Conservation (phyloP, 768 basidiomycete species). For the Suillus subalutaceus region DNA sequence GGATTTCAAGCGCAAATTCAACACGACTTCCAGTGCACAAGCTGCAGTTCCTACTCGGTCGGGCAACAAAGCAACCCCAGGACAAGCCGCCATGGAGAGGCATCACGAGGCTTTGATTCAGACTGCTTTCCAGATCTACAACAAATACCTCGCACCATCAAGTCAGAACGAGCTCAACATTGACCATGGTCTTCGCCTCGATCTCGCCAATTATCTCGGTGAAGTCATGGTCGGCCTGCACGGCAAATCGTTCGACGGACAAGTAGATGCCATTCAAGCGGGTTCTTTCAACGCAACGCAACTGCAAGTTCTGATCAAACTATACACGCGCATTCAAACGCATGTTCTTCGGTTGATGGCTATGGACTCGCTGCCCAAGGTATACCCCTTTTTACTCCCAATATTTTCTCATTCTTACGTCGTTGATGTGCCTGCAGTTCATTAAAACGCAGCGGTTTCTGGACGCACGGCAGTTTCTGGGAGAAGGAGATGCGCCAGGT, state of each 20-base stretch:
- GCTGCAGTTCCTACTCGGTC: slow-evolving; percentile 49
- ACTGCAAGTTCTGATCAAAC: slow-evolving; percentile 86
- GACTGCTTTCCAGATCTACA: slow-evolving; percentile 92
- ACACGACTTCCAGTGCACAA: slow-evolving; percentile 90
- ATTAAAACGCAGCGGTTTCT: slow-evolving; percentile 85
- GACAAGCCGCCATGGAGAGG: slow-evolving; percentile 91
- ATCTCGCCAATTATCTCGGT: slow-evolving; percentile 90
- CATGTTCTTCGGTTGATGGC: slow-evolving; percentile 99
- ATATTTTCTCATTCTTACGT: slow-evolving; percentile 16
- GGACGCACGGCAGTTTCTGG: slow-evolving; percentile 76
- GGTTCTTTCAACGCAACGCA: slow-evolving; percentile 92
- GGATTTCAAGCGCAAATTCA: slow-evolving; percentile 96
- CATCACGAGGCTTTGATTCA: slow-evolving; percentile 96
- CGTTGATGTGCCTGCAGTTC: slow-evolving; percentile 52
- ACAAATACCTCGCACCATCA: slow-evolving; percentile 93
- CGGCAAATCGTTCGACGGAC: slow-evolving; percentile 78
- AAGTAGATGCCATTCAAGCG: slow-evolving; percentile 81
- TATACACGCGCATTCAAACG: slow-evolving; percentile 95
- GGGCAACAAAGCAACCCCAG: slow-evolving; percentile 56
- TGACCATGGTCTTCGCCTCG: slow-evolving; percentile 94
- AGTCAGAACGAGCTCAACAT: slow-evolving; percentile 98
- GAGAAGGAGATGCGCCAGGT: slow-evolving; percentile 71
- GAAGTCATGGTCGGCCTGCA: slow-evolving; percentile 81
- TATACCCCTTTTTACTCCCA: slow-evolving; percentile 33
- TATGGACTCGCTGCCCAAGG: slow-evolving; percentile 98